A percentile compares a stretch with the other conserved stretches of the same genome.
These are phyloP conservation scores for Chimonanthus salicifolius DNA, from an alignment of 164 flowering plant species.

Conservation along the genomic window DNA sequence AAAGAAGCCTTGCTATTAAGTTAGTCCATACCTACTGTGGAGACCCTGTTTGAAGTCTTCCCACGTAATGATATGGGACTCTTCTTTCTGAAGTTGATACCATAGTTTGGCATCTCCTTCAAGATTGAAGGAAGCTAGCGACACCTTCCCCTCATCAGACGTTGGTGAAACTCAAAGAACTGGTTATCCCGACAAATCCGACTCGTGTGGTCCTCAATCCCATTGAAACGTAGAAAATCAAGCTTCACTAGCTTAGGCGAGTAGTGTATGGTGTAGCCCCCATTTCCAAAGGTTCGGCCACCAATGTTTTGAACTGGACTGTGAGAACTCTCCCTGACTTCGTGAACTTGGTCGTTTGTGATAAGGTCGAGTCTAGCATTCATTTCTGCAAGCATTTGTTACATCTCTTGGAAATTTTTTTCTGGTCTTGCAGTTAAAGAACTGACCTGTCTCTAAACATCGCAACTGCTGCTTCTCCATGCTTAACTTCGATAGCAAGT, in stretches of 20 bases:
- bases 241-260: not conserved
- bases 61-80: not conserved
- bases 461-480: too few relatives aligned
- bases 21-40: not conserved
- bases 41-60: constrained; percentile 4
- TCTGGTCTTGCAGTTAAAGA: too few relatives aligned
- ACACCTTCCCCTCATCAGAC: not conserved
- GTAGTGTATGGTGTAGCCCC: not conserved
- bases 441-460: too few relatives aligned
- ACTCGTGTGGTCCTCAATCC: not conserved
- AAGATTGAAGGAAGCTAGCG: not conserved
- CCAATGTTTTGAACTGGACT: too few relatives aligned
- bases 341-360: too few relatives aligned
- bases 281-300: too few relatives aligned
- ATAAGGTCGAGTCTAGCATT: too few relatives aligned
- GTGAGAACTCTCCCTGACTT: too few relatives aligned
- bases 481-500: too few relatives aligned
- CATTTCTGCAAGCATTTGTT: too few relatives aligned
- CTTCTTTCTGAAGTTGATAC: constrained; percentile 1
- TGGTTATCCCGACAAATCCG: not conserved
- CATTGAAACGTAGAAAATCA: constrained; percentile 1
- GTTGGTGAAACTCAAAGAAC: constrained; percentile 4
- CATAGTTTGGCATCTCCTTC: constrained; percentile 3
- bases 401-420: too few relatives aligned
- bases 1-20: not conserved